These are phyloP conservation scores for Biscogniauxia sp. DNA, from an alignment of 2,329 filamentous ascomycete species.

Conservation along the genomic window DNA sequence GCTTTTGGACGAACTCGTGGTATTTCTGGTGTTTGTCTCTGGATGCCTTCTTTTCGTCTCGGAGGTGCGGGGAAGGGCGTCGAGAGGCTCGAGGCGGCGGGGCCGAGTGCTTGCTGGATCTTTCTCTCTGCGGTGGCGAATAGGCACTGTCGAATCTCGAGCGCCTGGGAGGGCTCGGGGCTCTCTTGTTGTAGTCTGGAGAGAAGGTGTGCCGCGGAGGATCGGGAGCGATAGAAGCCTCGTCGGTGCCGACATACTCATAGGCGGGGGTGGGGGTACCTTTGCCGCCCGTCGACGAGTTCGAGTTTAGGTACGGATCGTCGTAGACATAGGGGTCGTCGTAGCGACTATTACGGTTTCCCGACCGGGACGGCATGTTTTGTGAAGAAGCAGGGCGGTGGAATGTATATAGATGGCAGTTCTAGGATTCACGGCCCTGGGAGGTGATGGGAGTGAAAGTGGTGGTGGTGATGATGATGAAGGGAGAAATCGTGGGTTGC, in stretches of 20 bases:
- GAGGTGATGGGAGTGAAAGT: background rate
- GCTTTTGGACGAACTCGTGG: constrained; percentile 20
- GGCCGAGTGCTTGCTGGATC: constrained; percentile 8
- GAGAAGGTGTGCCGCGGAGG: constrained; percentile 17
- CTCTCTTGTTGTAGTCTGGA: constrained; percentile 18
- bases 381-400: background rate
- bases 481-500: background rate
- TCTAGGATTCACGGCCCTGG: background rate
- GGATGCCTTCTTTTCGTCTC: constrained; percentile 6
- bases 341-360: constrained; percentile 23
- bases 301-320: constrained; percentile 27
- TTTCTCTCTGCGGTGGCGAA: constrained; percentile 15
- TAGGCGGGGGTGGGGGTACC: constrained; percentile 19
- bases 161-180: constrained; percentile 26
- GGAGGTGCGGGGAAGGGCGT: constrained; percentile 3
- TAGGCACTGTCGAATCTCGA: constrained; percentile 15
- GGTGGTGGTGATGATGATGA: background rate
- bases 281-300: constrained; percentile 14
- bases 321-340: constrained; percentile 31
- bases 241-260: constrained; percentile 31
- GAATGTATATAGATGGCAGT: background rate
- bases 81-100: constrained; percentile 3
- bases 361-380: constrained; percentile 26
- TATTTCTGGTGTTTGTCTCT: constrained; percentile 17
- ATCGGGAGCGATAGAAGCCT: constrained; percentile 15